Evolutionary conservation across 2,329 filamentous ascomycete species (phyloP).

Genomic region (Tolypocladium cylindrosporum): DNA sequence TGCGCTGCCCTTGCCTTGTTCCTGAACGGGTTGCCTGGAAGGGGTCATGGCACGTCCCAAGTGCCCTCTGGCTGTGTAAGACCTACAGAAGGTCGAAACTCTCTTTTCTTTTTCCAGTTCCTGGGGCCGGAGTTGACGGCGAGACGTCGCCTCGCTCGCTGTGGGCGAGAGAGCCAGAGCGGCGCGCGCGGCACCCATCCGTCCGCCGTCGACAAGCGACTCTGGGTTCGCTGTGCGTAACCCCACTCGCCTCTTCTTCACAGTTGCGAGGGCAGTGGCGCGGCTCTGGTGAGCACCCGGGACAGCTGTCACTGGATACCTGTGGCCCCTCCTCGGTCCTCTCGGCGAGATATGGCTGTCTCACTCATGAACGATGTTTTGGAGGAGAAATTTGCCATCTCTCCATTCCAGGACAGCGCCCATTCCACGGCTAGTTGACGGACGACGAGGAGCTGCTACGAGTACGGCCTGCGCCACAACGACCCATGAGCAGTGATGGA

Average conservation of each 20-base stretch:
- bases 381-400: conserved; percentile 12
- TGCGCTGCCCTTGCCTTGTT: not conserved
- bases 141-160: not conserved
- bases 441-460: not conserved
- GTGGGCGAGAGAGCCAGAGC: not conserved
- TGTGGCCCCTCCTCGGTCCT: conserved; percentile 3
- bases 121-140: not conserved
- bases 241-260: not conserved
- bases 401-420: conserved; percentile 6
- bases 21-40: not conserved
- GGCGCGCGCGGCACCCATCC: not conserved
- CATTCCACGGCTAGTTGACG: conserved; percentile 2
- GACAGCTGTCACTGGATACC: not conserved
- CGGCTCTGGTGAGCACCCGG: not conserved
- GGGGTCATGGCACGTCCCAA: not conserved
- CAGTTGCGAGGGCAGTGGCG: not conserved
- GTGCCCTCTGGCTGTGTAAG: conserved; percentile 8
- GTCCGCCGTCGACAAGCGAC: not conserved
- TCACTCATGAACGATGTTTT: conserved; percentile 15
- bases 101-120: conserved; percentile 2
- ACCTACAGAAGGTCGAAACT: conserved; percentile 8
- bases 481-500: not conserved
- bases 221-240: not conserved
- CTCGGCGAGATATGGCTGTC: conserved; percentile 17
- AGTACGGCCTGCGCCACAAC: not conserved